phyloP scores from a whole-genome alignment of 1,284 basidiomycete species.

The Termitomyces sp. region DNA sequence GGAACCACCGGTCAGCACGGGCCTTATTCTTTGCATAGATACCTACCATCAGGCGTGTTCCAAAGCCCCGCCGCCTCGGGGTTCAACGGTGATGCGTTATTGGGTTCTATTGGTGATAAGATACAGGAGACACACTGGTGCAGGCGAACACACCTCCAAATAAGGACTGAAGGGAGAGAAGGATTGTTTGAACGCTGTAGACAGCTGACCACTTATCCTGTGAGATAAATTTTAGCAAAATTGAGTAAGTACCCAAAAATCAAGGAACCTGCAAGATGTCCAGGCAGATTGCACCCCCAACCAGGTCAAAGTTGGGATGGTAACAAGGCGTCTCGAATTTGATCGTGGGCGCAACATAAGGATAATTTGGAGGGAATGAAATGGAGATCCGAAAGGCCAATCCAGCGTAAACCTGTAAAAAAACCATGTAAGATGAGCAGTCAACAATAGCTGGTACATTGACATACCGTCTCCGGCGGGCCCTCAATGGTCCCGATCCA shows the following conservation, averaged over 20 bases:
- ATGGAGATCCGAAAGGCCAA: constrained; percentile 78
- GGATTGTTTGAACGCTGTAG: constrained; percentile 83
- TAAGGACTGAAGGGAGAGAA: constrained; percentile 81
- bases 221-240: constrained; percentile 1
- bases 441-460: not conserved
- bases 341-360: constrained; percentile 75
- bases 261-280: constrained; percentile 70
- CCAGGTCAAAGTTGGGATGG: constrained; percentile 82
- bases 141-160: constrained; percentile 59
- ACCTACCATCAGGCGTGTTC: constrained; percentile 60
- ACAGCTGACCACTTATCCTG: constrained; percentile 90
- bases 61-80: constrained; percentile 77
- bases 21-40: not conserved
- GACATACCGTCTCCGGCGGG: constrained; percentile 59
- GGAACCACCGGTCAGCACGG: not conserved
- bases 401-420: constrained; percentile 66
- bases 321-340: constrained; percentile 81
- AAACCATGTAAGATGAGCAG: constrained; percentile 4
- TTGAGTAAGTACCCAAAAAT: not conserved
- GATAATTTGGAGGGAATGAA: constrained; percentile 78
- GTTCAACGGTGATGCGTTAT: constrained; percentile 84
- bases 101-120: constrained; percentile 57
- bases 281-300: constrained; percentile 75
- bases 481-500: constrained; percentile 84
- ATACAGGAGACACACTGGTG: not conserved